A percentile compares a stretch with the other conserved stretches of the same genome.
Evolutionary conservation across 768 basidiomycete species (phyloP).

Genomic region (Epithele typhae): DNA sequence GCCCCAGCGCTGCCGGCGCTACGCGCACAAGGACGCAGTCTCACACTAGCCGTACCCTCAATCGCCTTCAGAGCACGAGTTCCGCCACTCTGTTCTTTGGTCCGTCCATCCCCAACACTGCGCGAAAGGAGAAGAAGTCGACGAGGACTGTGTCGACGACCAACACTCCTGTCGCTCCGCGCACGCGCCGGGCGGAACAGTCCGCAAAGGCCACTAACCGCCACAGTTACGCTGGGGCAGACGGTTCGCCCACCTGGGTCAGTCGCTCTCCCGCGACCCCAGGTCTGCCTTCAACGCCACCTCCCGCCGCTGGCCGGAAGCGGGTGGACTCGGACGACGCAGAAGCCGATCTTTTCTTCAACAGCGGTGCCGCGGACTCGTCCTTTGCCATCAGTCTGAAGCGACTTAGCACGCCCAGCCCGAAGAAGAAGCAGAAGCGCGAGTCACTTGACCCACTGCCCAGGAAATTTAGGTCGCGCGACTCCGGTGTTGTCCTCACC

Average conservation of each 20-base stretch:
- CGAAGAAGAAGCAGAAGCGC: conserved; percentile 31
- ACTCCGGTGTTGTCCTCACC: conserved; percentile 62
- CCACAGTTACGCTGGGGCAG: conserved; percentile 63
- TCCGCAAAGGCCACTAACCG: conserved; percentile 38
- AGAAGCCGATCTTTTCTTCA: conserved; percentile 25
- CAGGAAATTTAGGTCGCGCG: conserved; percentile 68
- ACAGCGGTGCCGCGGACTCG: conserved; percentile 37
- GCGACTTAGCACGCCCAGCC: conserved; percentile 50
- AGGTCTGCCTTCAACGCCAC: conserved; percentile 10
- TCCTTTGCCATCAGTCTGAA: conserved; percentile 58
- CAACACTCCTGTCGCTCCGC: not conserved
- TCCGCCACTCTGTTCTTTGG: conserved; percentile 70
- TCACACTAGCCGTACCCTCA: conserved; percentile 36
- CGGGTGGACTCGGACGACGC: conserved; percentile 18
- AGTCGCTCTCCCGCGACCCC: conserved; percentile 10
- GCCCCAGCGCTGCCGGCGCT: conserved; percentile 46
- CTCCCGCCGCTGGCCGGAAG: conserved; percentile 12
- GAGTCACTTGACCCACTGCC: conserved; percentile 35
- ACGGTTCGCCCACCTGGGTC: conserved; percentile 14
- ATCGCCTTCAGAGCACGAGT: conserved; percentile 47
- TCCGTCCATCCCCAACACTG: conserved; percentile 36
- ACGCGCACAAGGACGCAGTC: conserved; percentile 31
- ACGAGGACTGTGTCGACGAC: conserved; percentile 1
- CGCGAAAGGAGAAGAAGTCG: not conserved
- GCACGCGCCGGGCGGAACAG: conserved; percentile 12